Conservation (phyloP, 2,329 filamentous ascomycete species). For the Aspergillus costaricaensis region DNA sequence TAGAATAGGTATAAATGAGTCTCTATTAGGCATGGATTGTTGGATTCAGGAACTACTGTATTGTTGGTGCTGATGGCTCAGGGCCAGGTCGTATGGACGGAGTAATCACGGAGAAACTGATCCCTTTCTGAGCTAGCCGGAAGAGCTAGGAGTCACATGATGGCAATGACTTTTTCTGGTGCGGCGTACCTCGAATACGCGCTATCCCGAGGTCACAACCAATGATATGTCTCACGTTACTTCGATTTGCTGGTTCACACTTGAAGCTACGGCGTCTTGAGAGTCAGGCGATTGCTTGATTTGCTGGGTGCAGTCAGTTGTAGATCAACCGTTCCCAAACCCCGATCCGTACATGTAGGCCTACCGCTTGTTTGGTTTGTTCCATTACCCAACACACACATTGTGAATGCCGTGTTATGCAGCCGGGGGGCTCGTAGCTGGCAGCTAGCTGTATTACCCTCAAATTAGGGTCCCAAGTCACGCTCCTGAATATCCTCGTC, state of each 20-base stretch:
- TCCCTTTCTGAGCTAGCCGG: background rate
- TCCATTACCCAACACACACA: background rate
- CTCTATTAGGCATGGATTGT: background rate
- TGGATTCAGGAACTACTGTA: background rate
- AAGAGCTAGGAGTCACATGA: background rate
- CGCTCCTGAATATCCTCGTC: slow-evolving; percentile 20
- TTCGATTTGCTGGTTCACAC: background rate
- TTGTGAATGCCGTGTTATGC: background rate
- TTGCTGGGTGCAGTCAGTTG: background rate
- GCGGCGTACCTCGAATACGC: background rate
- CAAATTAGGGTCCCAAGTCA: slow-evolving; percentile 4
- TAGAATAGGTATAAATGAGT: background rate
- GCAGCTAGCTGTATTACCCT: slow-evolving; percentile 1
- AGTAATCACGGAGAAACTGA: slow-evolving; percentile 11
- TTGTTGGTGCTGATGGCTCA: background rate
- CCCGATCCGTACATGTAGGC: background rate
- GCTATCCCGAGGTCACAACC: background rate
- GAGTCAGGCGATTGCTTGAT: background rate
- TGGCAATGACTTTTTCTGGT: background rate
- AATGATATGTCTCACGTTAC: background rate
- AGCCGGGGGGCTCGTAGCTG: background rate
- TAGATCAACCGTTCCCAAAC: background rate
- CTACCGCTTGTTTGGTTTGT: background rate
- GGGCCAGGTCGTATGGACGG: slow-evolving; percentile 1
- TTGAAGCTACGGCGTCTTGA: background rate